Base-by-base conservation (phyloP, 768 basidiomycete species). In the Lanmaoa rubissima region DNA sequence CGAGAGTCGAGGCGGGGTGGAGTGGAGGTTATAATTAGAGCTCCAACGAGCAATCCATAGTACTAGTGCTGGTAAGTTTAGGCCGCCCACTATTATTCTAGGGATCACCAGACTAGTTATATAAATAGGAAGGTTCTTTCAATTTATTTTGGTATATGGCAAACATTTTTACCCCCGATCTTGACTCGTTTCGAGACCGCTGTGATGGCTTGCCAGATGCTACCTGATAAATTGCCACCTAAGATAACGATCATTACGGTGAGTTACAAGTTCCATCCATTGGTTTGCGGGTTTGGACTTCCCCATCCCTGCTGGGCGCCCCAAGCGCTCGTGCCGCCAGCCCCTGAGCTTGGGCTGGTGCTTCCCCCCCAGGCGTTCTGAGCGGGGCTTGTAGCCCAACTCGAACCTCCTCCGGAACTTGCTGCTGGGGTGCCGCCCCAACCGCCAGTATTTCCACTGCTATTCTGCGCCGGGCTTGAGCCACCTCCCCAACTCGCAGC, bases 261-360 rank as follows among this genome's bases (percentile, higher is more conserved):
- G 19, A 24, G 17, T 67, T 48, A 73, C 31, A 74, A 46, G 53
- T 77, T 82, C 84, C 84, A 86, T 17, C 84, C 84, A 61, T 80
- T 80, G 17, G 80, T 64, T 51, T 78, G 80, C 53, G 69, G 80
- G 38, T 61, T 74, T 36, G 80, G 77, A 64, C 78, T 84, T 51
- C 71, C 74, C 82, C 78, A 84, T 12, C 84, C 84, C 64, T 57
- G 67, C 48, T 56, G 76, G 39, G 59, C 59, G n/a, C 67, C 69
- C 71, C 72, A 72, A 16, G 61, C 45, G 9, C 55, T 46, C 40
- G 65, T 50, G 3, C 57, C 48, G 43, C 66, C 62, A 19, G 54
- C 42, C 39, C 53, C 64, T 4, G 66, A 36, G 55, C 44, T 70
- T n/a, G 73, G 73, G 47, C 73, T 74, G 2, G 73, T 67, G 46